These are phyloP conservation scores for Penicillium arizonense DNA, from an alignment of 495 filamentous ascomycete species.

Conservation along the genomic window DNA sequence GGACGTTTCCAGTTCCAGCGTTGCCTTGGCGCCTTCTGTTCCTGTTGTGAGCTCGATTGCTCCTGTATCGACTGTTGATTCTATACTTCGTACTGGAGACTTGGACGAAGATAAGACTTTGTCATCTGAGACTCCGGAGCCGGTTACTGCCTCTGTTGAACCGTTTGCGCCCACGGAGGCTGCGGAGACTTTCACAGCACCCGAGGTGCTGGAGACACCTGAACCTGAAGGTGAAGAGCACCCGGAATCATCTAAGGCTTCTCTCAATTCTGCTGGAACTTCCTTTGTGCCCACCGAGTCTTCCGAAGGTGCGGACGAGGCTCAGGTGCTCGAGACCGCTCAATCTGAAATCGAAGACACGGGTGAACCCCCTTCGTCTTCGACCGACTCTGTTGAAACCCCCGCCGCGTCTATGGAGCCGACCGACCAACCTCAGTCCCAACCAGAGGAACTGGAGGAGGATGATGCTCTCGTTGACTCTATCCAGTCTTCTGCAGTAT, in stretches of 20 bases:
- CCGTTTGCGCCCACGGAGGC: neutral
- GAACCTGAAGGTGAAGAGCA: neutral
- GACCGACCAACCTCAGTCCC: neutral
- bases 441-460: neutral
- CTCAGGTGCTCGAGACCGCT: neutral
- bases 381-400: neutral
- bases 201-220: neutral
- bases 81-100: no score
- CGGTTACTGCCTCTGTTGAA: neutral
- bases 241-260: neutral
- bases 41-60: neutral
- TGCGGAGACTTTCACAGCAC: neutral
- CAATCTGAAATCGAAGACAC: neutral
- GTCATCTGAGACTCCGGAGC: neutral
- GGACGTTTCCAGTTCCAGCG: constrained; percentile 3
- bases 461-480: neutral
- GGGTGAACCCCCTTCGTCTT: neutral
- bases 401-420: neutral
- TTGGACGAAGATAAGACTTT: neutral
- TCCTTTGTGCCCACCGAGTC: neutral
- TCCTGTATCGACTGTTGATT: neutral
- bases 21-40: neutral
- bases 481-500: neutral
- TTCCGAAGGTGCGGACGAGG: neutral
- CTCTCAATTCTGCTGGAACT: neutral